phyloP scores from a whole-genome alignment of 345 rosid genomes.

The Citrus hindsii region DNA sequence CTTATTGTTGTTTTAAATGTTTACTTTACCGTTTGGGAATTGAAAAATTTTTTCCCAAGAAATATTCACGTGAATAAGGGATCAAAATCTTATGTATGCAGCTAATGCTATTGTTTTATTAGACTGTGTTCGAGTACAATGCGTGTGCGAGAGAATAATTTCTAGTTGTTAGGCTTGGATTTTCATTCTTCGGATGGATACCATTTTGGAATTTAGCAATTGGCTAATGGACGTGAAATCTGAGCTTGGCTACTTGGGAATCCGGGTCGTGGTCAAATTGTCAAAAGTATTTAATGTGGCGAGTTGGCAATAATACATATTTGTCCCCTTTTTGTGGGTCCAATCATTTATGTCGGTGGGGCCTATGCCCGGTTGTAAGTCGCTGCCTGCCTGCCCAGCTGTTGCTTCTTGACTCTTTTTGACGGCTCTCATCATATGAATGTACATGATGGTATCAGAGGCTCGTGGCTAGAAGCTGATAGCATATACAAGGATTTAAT shows the following conservation, averaged over 20 bases:
- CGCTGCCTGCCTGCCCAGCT: background rate
- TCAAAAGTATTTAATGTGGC: constrained; percentile 8
- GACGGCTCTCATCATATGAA: background rate
- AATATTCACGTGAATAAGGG: background rate
- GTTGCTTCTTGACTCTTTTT: background rate
- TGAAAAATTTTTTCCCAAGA: background rate
- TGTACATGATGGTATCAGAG: too few relatives aligned
- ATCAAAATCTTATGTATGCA: background rate
- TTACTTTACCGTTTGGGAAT: constrained; percentile 5
- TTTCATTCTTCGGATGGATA: too few relatives aligned
- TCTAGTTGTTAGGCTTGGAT: background rate
- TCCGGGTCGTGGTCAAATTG: constrained; percentile 11
- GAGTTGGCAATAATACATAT: constrained; percentile 11
- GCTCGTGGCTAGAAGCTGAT: too few relatives aligned
- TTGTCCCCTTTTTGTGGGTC: background rate
- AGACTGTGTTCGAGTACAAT: background rate
- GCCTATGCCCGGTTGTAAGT: background rate
- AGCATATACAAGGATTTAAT: too few relatives aligned
- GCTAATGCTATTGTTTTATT: background rate
- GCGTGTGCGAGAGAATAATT: background rate
- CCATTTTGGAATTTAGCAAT: background rate
- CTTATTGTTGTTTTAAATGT: constrained; percentile 5
- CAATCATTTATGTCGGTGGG: background rate
- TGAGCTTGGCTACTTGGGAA: background rate
- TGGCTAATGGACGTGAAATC: background rate